A percentile compares a stretch with the other conserved stretches of the same genome.
These are phyloP conservation scores for Hypholoma fasciculare DNA, from an alignment of 768 basidiomycete species.

Conservation along the genomic window DNA sequence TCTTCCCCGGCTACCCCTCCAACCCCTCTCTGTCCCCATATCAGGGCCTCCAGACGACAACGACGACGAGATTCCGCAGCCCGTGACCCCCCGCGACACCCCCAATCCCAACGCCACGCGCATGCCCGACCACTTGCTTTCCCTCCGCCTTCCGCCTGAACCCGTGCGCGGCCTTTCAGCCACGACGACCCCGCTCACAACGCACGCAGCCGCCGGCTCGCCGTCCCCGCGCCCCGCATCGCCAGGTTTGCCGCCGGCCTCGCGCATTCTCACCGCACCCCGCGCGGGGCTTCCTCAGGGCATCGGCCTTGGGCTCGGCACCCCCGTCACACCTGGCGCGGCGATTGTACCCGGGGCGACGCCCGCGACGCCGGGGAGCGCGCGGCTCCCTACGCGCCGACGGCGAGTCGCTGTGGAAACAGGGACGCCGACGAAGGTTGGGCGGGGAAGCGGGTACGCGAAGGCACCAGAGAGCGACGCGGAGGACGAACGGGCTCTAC, in stretches of 20 bases:
- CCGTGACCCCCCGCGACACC: background rate
- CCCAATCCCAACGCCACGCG: background rate
- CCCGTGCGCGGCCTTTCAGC: background rate
- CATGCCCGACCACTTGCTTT: background rate
- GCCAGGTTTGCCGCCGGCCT: background rate
- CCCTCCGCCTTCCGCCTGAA: background rate
- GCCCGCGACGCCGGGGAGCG: background rate
- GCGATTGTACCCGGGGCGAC: background rate
- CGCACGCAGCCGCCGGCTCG: background rate
- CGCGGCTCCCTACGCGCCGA: background rate
- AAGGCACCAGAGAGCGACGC: too few species aligned
- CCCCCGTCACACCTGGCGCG: background rate
- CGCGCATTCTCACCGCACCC: background rate
- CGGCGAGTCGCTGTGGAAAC: background rate
- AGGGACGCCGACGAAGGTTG: background rate
- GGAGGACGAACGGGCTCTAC: background rate
- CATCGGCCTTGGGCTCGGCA: background rate
- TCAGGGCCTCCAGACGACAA: background rate
- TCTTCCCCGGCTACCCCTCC: background rate
- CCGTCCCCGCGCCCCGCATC: background rate
- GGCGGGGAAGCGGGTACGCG: background rate
- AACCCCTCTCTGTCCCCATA: background rate
- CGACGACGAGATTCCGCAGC: background rate
- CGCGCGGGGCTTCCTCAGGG: background rate
- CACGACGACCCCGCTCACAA: background rate